Base-by-base conservation (phyloP, 768 basidiomycete genomes). In the Panaeolus papilionaceus region DNA sequence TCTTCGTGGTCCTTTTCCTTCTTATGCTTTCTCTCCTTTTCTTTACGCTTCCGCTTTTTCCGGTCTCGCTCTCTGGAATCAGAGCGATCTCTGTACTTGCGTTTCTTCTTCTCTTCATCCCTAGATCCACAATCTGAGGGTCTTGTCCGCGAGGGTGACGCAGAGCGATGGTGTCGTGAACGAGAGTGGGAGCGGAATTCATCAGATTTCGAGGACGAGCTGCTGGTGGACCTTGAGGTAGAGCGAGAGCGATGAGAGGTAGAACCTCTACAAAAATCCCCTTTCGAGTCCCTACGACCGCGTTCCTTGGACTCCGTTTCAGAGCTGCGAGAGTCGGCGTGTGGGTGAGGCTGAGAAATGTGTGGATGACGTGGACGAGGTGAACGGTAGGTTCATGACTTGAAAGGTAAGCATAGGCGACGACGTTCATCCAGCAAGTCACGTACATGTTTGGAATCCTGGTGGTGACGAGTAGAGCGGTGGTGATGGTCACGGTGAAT, bases 1-100 rank as follows among this genome's bases (percentile, higher is more conserved):
- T 86, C 86, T 16, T 84, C 33, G 5, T 33, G 33, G 33, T 33
- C 83, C 67, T 79, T 79, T 62, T 76, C 82, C 37, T 79, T 77
- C 66, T 77, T 79, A 44, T 75, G 70, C 62, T 68, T 78, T 16
- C 62, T 74, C 40, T 75, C 79, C 7, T 78, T 75, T 63, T 74
- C 78, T 70, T 79, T 78, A 18, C 81, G 79, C 69, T 74, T 82
- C 39, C 75, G 71, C 68, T 78, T 82, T 72, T 74, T 80, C 38
- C 79, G 78, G 66, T 71, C 79, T 2, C 76, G 70, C 18, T 76
- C 74, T 51, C 67, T 64, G 14, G 70, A 72, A 47, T 68, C 67
- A 9, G 69, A 72, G 5, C 67, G 66, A 69, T 66, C 71, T 69
- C 61, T 75, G 11, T 69, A 33, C 38, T 69, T 73, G 42, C 70